Percentiles rank a stretch among this genome's conserved stretches.
Evolutionary conservation across 805 yeast genomes (phyloP).

Genomic region (Candida dendrica): DNA sequence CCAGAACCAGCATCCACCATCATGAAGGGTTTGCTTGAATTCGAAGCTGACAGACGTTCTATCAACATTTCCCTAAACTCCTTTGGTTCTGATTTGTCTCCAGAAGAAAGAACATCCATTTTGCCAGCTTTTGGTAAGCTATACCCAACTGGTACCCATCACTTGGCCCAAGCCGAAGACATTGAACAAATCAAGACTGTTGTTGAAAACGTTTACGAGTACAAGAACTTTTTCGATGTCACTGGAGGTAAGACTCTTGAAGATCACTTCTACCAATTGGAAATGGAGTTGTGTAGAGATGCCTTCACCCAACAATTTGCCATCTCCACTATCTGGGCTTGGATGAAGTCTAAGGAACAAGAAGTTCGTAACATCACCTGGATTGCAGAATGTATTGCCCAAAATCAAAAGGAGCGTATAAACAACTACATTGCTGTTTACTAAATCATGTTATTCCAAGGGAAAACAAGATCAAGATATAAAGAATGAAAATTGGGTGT

Average conservation of each 20-base stretch:
- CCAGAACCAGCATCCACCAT: conserved; percentile 78
- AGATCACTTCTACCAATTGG: conserved; percentile 88
- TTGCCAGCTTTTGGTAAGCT: conserved; percentile 81
- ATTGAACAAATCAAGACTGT: conserved; percentile 70
- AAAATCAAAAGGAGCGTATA: conserved; percentile 92
- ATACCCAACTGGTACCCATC: conserved; percentile 58
- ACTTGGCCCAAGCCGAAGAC: conserved; percentile 74
- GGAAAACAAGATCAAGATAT: not conserved
- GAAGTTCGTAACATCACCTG: conserved; percentile 97
- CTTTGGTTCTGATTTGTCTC: conserved; percentile 70
- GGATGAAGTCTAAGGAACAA: conserved; percentile 94
- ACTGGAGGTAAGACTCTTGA: conserved; percentile 60
- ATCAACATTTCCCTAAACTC: conserved; percentile 90
- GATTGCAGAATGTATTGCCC: conserved; percentile 99
- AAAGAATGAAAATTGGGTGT: not conserved
- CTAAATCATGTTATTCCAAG: conserved; percentile 22
- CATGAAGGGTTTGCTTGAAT: conserved; percentile 69
- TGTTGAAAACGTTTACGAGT: conserved; percentile 60
- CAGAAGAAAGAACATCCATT: conserved; percentile 61
- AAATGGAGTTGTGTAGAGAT: conserved; percentile 85
- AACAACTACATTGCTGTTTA: conserved; percentile 86
- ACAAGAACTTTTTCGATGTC: conserved; percentile 47
- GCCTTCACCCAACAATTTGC: conserved; percentile 97
- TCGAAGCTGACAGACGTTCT: conserved; percentile 93
- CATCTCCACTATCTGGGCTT: conserved; percentile 86